Percentiles rank a stretch among this genome's conserved stretches.
phyloP scores from a whole-genome alignment of 148 eudicot species.

The Amaranthus cruentus region DNA sequence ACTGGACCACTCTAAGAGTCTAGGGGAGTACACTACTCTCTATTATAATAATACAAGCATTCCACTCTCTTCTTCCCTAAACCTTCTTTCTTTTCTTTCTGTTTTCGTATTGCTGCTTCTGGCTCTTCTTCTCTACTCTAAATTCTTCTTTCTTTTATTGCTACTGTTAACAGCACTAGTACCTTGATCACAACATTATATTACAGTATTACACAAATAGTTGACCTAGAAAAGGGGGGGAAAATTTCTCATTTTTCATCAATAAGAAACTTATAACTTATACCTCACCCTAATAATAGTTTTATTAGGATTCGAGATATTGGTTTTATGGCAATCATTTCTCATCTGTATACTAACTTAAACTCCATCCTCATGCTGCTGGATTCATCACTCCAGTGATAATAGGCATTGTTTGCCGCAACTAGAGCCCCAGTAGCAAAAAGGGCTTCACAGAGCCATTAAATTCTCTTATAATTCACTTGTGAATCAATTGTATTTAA shows the following conservation, averaged over 20 bases:
- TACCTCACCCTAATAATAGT: not conserved
- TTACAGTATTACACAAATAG: too few relatives aligned
- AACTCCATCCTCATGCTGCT: not conserved
- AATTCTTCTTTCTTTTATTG: too few relatives aligned
- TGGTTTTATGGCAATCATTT: too few relatives aligned
- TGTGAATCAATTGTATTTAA: not conserved
- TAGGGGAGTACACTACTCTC: too few relatives aligned
- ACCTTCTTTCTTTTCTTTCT: too few relatives aligned
- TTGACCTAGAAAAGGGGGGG: not conserved
- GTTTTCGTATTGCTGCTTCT: fast-evolving
- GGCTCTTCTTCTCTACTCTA: too few relatives aligned
- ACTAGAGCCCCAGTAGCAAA: not conserved
- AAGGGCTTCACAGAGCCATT: not conserved
- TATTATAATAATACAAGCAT: too few relatives aligned
- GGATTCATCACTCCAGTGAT: not conserved
- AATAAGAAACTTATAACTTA: not conserved
- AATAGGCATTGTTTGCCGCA: too few relatives aligned
- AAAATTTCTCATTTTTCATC: not conserved
- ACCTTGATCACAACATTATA: too few relatives aligned
- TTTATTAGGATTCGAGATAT: not conserved
- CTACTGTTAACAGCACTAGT: too few relatives aligned
- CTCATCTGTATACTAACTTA: not conserved
- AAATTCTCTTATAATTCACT: not conserved
- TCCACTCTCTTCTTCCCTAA: too few relatives aligned
- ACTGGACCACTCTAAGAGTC: too few relatives aligned